Conservation (phyloP, 139 green algal genomes). For the Picochlorum sp. region DNA sequence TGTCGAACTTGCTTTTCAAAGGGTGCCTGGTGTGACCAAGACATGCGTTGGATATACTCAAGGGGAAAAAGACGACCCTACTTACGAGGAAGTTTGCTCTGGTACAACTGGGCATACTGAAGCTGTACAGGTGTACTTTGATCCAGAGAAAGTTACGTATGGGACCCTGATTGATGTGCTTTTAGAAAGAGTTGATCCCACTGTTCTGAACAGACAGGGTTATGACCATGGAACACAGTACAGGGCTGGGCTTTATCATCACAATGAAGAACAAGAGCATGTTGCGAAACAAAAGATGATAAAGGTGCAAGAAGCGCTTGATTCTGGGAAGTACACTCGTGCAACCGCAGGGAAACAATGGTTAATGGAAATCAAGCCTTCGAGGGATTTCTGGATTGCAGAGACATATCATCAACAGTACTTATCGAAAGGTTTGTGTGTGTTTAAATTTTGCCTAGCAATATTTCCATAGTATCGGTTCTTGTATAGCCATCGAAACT, state of each 20-base stretch:
- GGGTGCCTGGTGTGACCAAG: constrained; percentile 57
- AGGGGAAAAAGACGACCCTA: constrained; percentile 41
- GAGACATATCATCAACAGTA: constrained; percentile 56
- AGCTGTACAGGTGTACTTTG: constrained; percentile 57
- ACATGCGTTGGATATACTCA: constrained; percentile 66
- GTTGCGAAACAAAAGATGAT: neutral
- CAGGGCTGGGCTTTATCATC: constrained; percentile 68
- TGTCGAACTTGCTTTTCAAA: constrained; percentile 55
- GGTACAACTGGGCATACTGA: constrained; percentile 70
- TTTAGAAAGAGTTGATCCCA: constrained; percentile 62
- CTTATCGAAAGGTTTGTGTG: constrained; percentile 49
- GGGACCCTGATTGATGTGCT: constrained; percentile 60
- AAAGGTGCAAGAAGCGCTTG: constrained; percentile 21
- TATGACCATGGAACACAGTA: constrained; percentile 72
- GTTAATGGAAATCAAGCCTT: constrained; percentile 41
- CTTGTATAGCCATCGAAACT: no score
- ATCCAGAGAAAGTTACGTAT: constrained; percentile 54
- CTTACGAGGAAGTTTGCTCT: constrained; percentile 76
- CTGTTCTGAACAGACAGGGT: constrained; percentile 62
- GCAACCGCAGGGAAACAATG: constrained; percentile 43
- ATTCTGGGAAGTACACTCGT: constrained; percentile 15
- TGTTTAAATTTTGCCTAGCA: no score
- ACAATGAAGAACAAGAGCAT: constrained; percentile 50
- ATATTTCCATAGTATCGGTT: no score
- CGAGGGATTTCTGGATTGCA: constrained; percentile 38